Base-by-base conservation (phyloP, 305 asterid genomes). In the Fraxinus ornus region DNA sequence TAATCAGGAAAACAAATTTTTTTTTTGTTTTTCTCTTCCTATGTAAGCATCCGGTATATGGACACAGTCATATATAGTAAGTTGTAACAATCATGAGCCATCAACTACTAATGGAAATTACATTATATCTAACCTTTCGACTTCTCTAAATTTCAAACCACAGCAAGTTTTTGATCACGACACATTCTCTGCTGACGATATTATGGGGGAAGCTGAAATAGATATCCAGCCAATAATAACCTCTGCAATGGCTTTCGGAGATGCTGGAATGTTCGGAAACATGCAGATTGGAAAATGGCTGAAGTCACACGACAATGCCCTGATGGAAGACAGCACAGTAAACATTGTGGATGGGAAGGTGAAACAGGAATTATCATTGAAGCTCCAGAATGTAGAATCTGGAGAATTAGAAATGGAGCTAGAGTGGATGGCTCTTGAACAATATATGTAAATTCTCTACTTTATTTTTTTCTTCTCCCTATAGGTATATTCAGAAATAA, bases 221-320 rank as follows among this genome's bases (percentile, higher is more conserved):
- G 95, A 93, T 80, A 90, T 93, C 10, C 93, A 88, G 62, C 94
- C 97, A 13, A 86, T 90, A 89, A 82, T 93, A 72, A 88, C 92
- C 3, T 88, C 94, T 0, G 94, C 94, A 15, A 76, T 79, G 86
- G 92, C 93, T 1, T 89, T 86, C n/a, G 94, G 93, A 7, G 91
- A 90, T 28, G 83, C 90, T 3, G 88, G 68, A 36, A 88, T 88
- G 89, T 88, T 90, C 75, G 81, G 87, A 9, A 86, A 91, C 78
- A 92, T 90, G 94, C 92, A 91, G 86, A 89, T 91, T 7, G 94
- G 95, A 17, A 93, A 93, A 82, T 91, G 97, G 95, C 92, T 91
- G 82, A 87, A 90, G 79, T 89, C 95, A 2, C 78, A 89, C 57
- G 92, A 91, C 85, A 93, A 93, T 60, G 87, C 92, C 0, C 87